These are phyloP conservation scores for Puccinia hordei DNA, from an alignment of 1,284 basidiomycete genomes.

Conservation along the genomic window DNA sequence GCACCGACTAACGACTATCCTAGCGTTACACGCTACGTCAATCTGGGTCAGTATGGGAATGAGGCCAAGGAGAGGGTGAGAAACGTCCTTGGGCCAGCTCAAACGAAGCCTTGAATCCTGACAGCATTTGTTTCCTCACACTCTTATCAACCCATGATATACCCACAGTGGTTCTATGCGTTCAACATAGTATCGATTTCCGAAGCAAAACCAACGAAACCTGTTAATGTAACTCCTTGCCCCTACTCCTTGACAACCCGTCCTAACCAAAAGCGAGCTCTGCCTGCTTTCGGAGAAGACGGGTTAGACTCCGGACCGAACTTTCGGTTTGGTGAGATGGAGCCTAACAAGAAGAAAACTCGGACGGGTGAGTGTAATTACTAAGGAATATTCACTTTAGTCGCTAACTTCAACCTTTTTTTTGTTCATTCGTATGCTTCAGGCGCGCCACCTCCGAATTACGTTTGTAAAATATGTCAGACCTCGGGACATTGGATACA, in stretches of 20 bases:
- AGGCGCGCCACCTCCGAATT: constrained; percentile 67
- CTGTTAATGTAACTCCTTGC: constrained; percentile 71
- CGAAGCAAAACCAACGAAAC: constrained; percentile 61
- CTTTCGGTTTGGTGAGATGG: constrained; percentile 46
- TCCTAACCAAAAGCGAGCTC: constrained; percentile 30
- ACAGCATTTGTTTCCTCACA: constrained; percentile 14
- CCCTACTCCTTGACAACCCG: constrained; percentile 62
- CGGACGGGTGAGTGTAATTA: constrained; percentile 21
- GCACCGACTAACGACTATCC: neutral
- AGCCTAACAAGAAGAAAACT: constrained; percentile 39
- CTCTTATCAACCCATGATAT: neutral
- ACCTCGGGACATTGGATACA: constrained; percentile 60
- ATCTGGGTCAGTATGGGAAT: constrained; percentile 46
- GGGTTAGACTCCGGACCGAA: constrained; percentile 37
- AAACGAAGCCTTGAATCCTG: neutral
- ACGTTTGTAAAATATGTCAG: constrained; percentile 80
- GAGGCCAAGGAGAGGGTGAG: constrained; percentile 79
- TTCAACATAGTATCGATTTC: constrained; percentile 67
- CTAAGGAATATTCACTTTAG: neutral
- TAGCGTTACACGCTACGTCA: constrained; percentile 34
- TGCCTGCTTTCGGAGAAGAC: constrained; percentile 10
- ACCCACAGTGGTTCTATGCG: constrained; percentile 72
- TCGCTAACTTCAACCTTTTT: neutral
- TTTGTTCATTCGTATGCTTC: neutral
- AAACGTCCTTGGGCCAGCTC: constrained; percentile 47